phyloP scores from a whole-genome alignment of 352 stramenopile genomes.

The Phytopythium ostracodes region DNA sequence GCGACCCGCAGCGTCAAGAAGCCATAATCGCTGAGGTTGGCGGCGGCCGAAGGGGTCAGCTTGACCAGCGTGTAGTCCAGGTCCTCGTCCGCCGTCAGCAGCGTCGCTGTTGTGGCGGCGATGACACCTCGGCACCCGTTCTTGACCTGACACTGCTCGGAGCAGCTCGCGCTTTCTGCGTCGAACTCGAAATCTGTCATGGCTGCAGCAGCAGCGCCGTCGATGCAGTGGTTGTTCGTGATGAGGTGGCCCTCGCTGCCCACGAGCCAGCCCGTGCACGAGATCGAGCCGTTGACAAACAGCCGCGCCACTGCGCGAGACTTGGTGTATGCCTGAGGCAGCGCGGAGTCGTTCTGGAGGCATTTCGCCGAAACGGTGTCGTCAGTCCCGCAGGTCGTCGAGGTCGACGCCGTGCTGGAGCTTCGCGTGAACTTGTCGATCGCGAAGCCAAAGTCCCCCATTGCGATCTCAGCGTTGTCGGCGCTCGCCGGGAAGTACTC shows the following conservation, averaged over 20 bases:
- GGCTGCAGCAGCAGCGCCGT: conserved; percentile 10
- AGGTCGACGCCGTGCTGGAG: conserved; percentile 11
- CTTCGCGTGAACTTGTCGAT: conserved; percentile 31
- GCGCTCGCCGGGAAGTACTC: conserved; percentile 19
- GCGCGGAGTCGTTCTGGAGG: conserved; percentile 18
- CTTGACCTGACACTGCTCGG: conserved; percentile 18
- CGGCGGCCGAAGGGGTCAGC: conserved; percentile 11
- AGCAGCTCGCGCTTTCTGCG: conserved; percentile 29
- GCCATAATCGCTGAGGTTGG: conserved; percentile 24
- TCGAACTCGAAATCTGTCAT: conserved; percentile 31
- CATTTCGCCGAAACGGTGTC: conserved; percentile 33
- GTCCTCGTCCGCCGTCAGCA: conserved; percentile 15
- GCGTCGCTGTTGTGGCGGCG: conserved; percentile 20
- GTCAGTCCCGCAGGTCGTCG: conserved; percentile 24
- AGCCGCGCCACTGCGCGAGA: conserved; percentile 30
- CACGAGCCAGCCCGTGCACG: conserved; percentile 41
- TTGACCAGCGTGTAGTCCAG: conserved; percentile 49
- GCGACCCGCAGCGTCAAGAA: conserved; percentile 27
- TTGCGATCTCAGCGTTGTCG: not conserved
- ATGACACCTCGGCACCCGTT: conserved; percentile 17
- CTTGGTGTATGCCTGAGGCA: conserved; percentile 19
- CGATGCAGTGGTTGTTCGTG: conserved; percentile 49
- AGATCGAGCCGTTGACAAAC: conserved; percentile 17
- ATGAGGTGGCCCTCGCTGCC: conserved; percentile 37
- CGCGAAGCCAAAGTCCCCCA: conserved; percentile 18